A percentile compares a stretch with the other conserved stretches of the same genome.
Evolutionary conservation across 768 basidiomycete genomes (phyloP).

Genomic region (Solioccasus polychromus): DNA sequence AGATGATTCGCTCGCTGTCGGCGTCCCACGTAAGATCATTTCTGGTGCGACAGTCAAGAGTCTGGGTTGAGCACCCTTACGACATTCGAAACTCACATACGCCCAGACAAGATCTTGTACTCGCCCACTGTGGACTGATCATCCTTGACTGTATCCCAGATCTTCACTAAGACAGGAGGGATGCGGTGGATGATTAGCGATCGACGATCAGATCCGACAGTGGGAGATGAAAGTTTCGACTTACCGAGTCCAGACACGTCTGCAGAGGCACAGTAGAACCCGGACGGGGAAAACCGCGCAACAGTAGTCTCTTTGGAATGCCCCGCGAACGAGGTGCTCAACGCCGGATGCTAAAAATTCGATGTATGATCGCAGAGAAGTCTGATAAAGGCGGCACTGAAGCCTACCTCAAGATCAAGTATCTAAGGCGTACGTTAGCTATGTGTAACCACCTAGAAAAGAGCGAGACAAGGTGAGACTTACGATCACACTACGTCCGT

Average conservation of each 20-base stretch:
- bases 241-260: slow-evolving; percentile 79
- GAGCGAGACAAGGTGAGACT: slow-evolving; percentile 31
- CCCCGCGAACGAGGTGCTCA: slow-evolving; percentile 66
- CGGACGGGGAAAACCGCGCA: slow-evolving; percentile 88
- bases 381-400: neutral
- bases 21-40: slow-evolving; percentile 97
- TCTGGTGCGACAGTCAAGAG: no score
- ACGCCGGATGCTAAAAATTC: slow-evolving; percentile 70
- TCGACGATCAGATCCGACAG: neutral
- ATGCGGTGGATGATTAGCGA: no score
- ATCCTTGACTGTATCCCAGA: slow-evolving; percentile 92
- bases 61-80: no score
- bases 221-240: slow-evolving; percentile 10
- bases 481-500: slow-evolving; percentile 83
- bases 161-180: slow-evolving; percentile 74
- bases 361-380: no score
- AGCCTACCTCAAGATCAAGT: slow-evolving; percentile 74
- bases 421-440: slow-evolving; percentile 46
- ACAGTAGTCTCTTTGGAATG: slow-evolving; percentile 86
- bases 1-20: slow-evolving; percentile 94
- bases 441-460: neutral
- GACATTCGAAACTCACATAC: slow-evolving; percentile 53
- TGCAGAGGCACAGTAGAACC: slow-evolving; percentile 93
- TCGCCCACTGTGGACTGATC: slow-evolving; percentile 83
- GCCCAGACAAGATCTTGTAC: slow-evolving; percentile 70